Evolutionary conservation across 768 basidiomycete genomes (phyloP).

Genomic region (Leucocoprinus leucothites): DNA sequence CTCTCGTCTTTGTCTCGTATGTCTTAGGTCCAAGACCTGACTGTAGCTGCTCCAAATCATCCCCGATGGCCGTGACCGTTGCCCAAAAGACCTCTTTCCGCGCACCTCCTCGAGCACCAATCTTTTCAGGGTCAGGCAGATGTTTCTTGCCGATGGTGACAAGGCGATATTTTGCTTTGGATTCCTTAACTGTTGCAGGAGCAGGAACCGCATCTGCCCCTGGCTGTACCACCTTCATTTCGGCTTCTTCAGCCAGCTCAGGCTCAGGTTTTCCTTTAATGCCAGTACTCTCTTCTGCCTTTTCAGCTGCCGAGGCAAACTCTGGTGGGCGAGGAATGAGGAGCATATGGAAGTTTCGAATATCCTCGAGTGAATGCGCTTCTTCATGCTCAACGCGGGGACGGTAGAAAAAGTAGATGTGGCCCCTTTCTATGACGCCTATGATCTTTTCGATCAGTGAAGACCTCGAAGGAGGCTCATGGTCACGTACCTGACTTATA

Average conservation of each 20-base stretch:
- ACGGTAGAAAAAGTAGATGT: constrained; percentile 65
- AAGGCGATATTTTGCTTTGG: constrained; percentile 46
- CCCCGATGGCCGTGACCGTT: constrained; percentile 44
- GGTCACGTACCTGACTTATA: constrained; percentile 22
- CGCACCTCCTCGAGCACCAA: constrained; percentile 19
- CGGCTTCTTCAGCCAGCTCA: constrained; percentile 24
- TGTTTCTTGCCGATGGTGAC: constrained; percentile 58
- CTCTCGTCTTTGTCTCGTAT: constrained; percentile 63
- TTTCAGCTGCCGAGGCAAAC: constrained; percentile 25
- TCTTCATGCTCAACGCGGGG: constrained; percentile 53
- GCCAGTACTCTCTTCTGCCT: constrained; percentile 5
- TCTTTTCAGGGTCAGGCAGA: constrained; percentile 43
- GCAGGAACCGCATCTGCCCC: constrained; percentile 53
- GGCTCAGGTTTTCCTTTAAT: constrained; percentile 16
- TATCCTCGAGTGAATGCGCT: constrained; percentile 52
- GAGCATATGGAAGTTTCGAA: constrained; percentile 56
- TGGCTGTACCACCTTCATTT: constrained; percentile 38
- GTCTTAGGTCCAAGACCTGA: constrained; percentile 45
- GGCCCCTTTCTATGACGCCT: constrained; percentile 58
- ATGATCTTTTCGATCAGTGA: neutral
- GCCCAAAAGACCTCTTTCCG: constrained; percentile 55
- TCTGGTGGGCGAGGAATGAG: constrained; percentile 53
- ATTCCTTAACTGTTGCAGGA: constrained; percentile 24
- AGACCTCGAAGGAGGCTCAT: too few species aligned
- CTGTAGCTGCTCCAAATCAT: constrained; percentile 46